Percentiles rank a stretch among this genome's conserved stretches.
These are phyloP conservation scores for Aphanomyces cochlioides DNA, from an alignment of 352 stramenopile species.

Conservation along the genomic window DNA sequence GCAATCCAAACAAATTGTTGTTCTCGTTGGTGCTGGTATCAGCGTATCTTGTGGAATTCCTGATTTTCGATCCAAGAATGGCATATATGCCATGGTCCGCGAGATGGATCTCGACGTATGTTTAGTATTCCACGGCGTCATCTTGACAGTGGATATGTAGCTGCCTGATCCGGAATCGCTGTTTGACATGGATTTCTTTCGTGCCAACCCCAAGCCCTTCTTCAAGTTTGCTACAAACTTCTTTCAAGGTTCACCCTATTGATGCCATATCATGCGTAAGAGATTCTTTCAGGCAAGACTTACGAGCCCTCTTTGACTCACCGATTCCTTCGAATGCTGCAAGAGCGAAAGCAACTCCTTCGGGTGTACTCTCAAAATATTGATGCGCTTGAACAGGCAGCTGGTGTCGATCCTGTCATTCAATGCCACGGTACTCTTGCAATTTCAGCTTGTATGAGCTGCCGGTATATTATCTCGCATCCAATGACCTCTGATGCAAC, in stretches of 20 bases:
- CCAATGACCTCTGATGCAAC: background rate
- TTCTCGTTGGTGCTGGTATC: slow-evolving; percentile 91
- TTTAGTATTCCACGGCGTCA: background rate
- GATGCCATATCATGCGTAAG: background rate
- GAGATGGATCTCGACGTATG: slow-evolving; percentile 57
- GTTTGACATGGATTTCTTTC: slow-evolving; percentile 99
- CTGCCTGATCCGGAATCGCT: slow-evolving; percentile 94
- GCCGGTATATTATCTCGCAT: slow-evolving; percentile 37
- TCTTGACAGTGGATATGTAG: slow-evolving; percentile 52
- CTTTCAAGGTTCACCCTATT: slow-evolving; percentile 35
- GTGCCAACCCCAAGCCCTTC: slow-evolving; percentile 93
- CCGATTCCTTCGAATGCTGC: slow-evolving; percentile 89
- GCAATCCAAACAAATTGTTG: slow-evolving; percentile 82
- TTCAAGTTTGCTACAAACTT: slow-evolving; percentile 92
- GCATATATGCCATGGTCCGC: slow-evolving; percentile 79
- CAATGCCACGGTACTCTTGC: slow-evolving; percentile 93
- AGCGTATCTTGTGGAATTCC: slow-evolving; percentile 97
- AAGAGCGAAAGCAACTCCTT: slow-evolving; percentile 90
- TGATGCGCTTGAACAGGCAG: slow-evolving; percentile 91
- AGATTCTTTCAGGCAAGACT: slow-evolving; percentile 31
- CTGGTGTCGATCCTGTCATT: slow-evolving; percentile 89
- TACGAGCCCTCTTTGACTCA: slow-evolving; percentile 91
- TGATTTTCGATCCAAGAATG: slow-evolving; percentile 94
- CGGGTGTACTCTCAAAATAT: slow-evolving; percentile 98
- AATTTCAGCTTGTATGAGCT: slow-evolving; percentile 88